A percentile compares a stretch with the other conserved stretches of the same genome.
These are phyloP conservation scores for Ceratocystis lukuohia DNA, from an alignment of 2,329 filamentous ascomycete genomes.

Conservation along the genomic window DNA sequence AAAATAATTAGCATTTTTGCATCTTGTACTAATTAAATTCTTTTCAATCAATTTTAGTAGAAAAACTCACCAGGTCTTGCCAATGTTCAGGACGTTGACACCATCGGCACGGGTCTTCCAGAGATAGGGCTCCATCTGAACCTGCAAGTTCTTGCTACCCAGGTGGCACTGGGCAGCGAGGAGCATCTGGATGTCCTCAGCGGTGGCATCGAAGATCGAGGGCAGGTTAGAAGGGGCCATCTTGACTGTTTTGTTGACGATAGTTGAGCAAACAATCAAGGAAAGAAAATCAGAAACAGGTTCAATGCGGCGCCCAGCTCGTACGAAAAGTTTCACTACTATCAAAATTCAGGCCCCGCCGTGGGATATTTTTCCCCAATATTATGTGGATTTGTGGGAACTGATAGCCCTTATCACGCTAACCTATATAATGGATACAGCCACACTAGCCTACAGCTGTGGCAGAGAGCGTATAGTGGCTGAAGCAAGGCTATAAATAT, in stretches of 20 bases:
- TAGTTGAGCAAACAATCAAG: slow-evolving; percentile 24
- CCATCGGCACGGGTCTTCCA: slow-evolving; percentile 99
- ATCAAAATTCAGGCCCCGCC: slow-evolving; percentile 20
- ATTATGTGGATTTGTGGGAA: slow-evolving; percentile 26
- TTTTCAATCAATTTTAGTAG: background rate
- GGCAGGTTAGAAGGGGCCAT: slow-evolving; percentile 95
- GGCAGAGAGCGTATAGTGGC: background rate
- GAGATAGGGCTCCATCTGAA: slow-evolving; percentile 98
- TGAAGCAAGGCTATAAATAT: slow-evolving; percentile 12
- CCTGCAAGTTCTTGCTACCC: slow-evolving; percentile 97
- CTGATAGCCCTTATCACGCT: slow-evolving; percentile 18
- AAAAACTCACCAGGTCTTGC: slow-evolving; percentile 87
- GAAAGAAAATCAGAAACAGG: slow-evolving; percentile 28
- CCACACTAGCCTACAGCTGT: background rate
- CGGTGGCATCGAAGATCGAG: slow-evolving; percentile 89
- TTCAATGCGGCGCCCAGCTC: slow-evolving; percentile 21
- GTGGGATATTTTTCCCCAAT: slow-evolving; percentile 8
- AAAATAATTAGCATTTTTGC: slow-evolving; percentile 22
- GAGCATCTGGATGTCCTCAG: slow-evolving; percentile 98
- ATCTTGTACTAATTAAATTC: background rate
- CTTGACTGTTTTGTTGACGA: slow-evolving; percentile 42
- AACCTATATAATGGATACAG: background rate
- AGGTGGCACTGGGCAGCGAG: slow-evolving; percentile 93
- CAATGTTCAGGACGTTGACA: slow-evolving; percentile 98
- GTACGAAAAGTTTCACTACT: slow-evolving; percentile 29